Evolutionary conservation across 2,329 filamentous ascomycete species (phyloP).

Genomic region (Zymoseptoria brevis): DNA sequence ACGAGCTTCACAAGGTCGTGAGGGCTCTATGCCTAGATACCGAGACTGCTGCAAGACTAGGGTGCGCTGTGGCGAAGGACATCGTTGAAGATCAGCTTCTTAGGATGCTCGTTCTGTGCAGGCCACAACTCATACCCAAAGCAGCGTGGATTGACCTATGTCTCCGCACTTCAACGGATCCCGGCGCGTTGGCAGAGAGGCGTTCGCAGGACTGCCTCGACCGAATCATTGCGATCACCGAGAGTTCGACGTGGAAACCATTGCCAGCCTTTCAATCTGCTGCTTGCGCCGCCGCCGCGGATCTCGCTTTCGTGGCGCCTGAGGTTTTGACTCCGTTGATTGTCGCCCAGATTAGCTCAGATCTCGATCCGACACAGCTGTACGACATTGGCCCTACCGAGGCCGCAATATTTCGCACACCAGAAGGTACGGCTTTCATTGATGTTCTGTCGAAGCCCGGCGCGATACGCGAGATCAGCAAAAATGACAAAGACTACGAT

Average conservation of each 20-base stretch:
- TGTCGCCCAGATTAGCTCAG: slow-evolving; percentile 62
- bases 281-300: slow-evolving; percentile 76
- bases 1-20: slow-evolving; percentile 54
- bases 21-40: slow-evolving; percentile 56
- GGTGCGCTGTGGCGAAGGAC: slow-evolving; percentile 39
- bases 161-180: slow-evolving; percentile 71
- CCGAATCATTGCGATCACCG: slow-evolving; percentile 52
- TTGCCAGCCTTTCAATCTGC: slow-evolving; percentile 53
- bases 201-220: slow-evolving; percentile 57
- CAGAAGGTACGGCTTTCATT: slow-evolving; percentile 79
- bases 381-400: slow-evolving; percentile 73
- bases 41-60: slow-evolving; percentile 42
- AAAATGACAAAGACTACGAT: slow-evolving; percentile 91
- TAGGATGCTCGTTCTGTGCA: slow-evolving; percentile 67
- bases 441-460: slow-evolving; percentile 84
- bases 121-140: slow-evolving; percentile 66
- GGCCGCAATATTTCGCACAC: slow-evolving; percentile 84
- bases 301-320: slow-evolving; percentile 88
- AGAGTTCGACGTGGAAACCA: slow-evolving; percentile 22
- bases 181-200: slow-evolving; percentile 64
- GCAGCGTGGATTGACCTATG: slow-evolving; percentile 85
- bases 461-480: slow-evolving; percentile 62
- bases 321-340: slow-evolving; percentile 69
- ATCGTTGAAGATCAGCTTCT: slow-evolving; percentile 63
- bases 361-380: slow-evolving; percentile 64